A percentile compares a stretch with the other conserved stretches of the same genome.
These are phyloP conservation scores for Tylopilus plumbeoviolaceoides DNA, from an alignment of 768 basidiomycete species.

Conservation along the genomic window DNA sequence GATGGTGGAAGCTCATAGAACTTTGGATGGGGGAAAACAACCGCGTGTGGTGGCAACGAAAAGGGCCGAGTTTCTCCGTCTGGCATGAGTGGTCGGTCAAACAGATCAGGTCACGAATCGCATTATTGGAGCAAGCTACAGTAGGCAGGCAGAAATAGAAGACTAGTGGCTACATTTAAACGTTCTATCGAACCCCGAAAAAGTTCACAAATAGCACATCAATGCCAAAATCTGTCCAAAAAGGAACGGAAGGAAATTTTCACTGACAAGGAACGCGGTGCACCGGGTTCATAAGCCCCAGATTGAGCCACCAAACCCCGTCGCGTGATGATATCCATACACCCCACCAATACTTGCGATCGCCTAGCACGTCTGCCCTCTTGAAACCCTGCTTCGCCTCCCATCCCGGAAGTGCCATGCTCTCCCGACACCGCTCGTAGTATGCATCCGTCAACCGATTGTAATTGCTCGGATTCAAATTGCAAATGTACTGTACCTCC, in stretches of 20 bases:
- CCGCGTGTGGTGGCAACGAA: neutral
- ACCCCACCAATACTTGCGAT: conserved; percentile 44
- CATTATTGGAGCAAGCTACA: conserved; percentile 1
- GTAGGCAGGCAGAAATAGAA: neutral
- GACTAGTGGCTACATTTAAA: conserved; percentile 18
- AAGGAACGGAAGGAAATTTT: neutral
- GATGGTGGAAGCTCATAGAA: neutral
- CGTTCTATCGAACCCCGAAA: neutral
- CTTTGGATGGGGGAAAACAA: neutral
- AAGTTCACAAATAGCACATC: neutral
- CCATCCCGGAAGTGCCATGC: conserved; percentile 37
- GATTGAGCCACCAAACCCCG: conserved; percentile 41
- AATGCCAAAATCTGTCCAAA: neutral
- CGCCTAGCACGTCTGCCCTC: conserved; percentile 50
- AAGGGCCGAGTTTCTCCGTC: neutral
- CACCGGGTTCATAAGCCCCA: conserved; percentile 36
- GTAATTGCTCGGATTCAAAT: conserved; percentile 17
- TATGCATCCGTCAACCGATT: conserved; percentile 26
- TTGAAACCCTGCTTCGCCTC: conserved; percentile 38
- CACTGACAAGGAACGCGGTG: conserved; percentile 9
- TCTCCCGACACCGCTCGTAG: conserved; percentile 35
- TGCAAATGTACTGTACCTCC: conserved; percentile 24
- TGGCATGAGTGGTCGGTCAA: neutral
- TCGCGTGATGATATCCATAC: conserved; percentile 29
- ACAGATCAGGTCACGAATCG: neutral